A percentile compares a stretch with the other conserved stretches of the same genome.
Evolutionary conservation across 805 yeast species (phyloP).

Genomic region (Nakazawaea holstii): DNA sequence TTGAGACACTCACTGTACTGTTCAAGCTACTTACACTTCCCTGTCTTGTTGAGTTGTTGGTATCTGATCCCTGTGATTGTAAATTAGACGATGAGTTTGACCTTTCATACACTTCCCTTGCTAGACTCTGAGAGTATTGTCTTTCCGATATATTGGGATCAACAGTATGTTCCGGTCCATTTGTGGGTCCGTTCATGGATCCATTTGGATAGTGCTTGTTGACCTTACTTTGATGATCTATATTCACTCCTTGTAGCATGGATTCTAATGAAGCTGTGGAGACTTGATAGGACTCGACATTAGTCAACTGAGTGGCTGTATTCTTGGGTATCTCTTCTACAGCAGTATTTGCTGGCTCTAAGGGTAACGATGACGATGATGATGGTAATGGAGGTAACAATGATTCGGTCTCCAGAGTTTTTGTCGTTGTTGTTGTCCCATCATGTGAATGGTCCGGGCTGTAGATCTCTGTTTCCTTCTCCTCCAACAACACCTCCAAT

Average conservation of each 20-base stretch:
- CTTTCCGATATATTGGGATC: too few species aligned
- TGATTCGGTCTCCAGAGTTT: neutral
- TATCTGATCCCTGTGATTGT: neutral
- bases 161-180: too few species aligned
- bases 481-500: too few species aligned
- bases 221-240: neutral
- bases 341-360: neutral
- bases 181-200: neutral
- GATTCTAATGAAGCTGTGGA: neutral
- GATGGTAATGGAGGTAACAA: conserved; percentile 1
- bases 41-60: neutral
- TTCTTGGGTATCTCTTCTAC: neutral
- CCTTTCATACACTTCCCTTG: neutral
- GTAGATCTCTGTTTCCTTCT: too few species aligned
- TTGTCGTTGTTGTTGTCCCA: too few species aligned
- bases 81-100: neutral
- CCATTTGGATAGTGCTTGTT: neutral
- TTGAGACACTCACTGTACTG: neutral
- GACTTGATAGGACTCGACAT: neutral
- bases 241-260: neutral
- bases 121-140: neutral
- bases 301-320: neutral
- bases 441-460: too few species aligned
- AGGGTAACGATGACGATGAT: neutral
- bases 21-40: conserved; percentile 5